These are phyloP conservation scores for Saccharomyces kudriavzevii DNA, from an alignment of 805 yeast genomes.

Conservation along the genomic window DNA sequence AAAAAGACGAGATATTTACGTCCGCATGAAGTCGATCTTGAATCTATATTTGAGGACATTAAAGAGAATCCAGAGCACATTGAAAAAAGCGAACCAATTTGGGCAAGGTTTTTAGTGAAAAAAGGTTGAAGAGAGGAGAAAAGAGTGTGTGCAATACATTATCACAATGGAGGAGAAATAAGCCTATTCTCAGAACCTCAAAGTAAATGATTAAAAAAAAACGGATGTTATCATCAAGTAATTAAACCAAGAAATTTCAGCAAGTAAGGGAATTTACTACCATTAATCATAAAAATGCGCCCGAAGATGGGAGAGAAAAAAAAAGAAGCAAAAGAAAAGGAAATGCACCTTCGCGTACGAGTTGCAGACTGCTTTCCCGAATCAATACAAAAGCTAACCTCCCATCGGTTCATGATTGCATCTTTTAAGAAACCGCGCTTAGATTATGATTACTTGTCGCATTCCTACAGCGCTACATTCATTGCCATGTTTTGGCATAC, in stretches of 20 bases:
- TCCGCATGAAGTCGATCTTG: slow-evolving; percentile 37
- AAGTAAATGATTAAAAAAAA: no score
- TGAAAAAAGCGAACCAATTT: background rate
- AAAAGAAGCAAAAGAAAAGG: no score
- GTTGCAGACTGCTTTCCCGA: no score
- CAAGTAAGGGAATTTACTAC: background rate
- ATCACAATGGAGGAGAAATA: background rate
- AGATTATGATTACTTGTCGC: background rate
- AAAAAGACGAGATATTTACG: slow-evolving; percentile 29
- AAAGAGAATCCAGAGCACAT: slow-evolving; percentile 27
- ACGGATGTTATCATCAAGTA: background rate
- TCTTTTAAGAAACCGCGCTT: no score
- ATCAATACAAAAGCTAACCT: no score
- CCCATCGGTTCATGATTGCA: background rate
- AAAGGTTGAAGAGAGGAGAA: background rate
- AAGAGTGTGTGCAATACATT: background rate
- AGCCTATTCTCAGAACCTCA: background rate
- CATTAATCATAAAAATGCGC: background rate
- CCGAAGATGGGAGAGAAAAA: no score
- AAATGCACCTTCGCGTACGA: no score
- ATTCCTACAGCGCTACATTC: no score
- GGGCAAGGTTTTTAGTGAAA: background rate
- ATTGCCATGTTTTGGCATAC: background rate
- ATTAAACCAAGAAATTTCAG: background rate
- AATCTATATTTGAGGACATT: slow-evolving; percentile 26